phyloP scores from a whole-genome alignment of 495 filamentous ascomycete genomes.

The Aspergillus coremiiformis region DNA sequence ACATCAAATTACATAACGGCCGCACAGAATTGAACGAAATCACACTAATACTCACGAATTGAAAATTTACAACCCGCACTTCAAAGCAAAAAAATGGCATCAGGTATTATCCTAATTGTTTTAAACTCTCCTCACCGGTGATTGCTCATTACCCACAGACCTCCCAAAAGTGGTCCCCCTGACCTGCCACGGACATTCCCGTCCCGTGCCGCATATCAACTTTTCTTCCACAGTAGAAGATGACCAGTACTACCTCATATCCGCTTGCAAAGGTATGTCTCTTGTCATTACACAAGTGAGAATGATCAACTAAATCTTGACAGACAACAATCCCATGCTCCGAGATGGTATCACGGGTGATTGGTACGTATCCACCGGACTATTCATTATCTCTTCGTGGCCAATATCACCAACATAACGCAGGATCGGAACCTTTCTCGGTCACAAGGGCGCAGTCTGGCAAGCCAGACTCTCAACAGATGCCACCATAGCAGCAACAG shows the following conservation, averaged over 20 bases:
- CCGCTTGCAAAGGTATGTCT: slow-evolving; percentile 86
- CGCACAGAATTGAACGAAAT: slow-evolving; percentile 7
- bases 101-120: slow-evolving; percentile 7
- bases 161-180: slow-evolving; percentile 74
- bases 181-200: slow-evolving; percentile 95
- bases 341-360: slow-evolving; percentile 94
- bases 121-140: not conserved
- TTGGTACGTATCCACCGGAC: slow-evolving; percentile 51
- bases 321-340: slow-evolving; percentile 97
- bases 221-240: slow-evolving; percentile 86
- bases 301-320: not conserved
- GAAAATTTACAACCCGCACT: slow-evolving; percentile 3
- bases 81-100: slow-evolving; percentile 17
- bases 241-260: slow-evolving; percentile 87
- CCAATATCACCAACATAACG: not conserved
- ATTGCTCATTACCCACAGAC: slow-evolving; percentile 29
- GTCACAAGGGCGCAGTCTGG: slow-evolving; percentile 97
- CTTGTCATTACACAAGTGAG: not conserved
- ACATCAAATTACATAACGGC: slow-evolving; percentile 9
- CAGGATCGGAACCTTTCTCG: slow-evolving; percentile 96
- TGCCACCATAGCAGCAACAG: slow-evolving; percentile 81
- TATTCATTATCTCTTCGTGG: not conserved
- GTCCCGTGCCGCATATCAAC: slow-evolving; percentile 88
- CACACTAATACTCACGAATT: not conserved
- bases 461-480: slow-evolving; percentile 86